Evolutionary conservation across 495 filamentous ascomycete genomes (phyloP).

Genomic region (Neurospora tetraspora): DNA sequence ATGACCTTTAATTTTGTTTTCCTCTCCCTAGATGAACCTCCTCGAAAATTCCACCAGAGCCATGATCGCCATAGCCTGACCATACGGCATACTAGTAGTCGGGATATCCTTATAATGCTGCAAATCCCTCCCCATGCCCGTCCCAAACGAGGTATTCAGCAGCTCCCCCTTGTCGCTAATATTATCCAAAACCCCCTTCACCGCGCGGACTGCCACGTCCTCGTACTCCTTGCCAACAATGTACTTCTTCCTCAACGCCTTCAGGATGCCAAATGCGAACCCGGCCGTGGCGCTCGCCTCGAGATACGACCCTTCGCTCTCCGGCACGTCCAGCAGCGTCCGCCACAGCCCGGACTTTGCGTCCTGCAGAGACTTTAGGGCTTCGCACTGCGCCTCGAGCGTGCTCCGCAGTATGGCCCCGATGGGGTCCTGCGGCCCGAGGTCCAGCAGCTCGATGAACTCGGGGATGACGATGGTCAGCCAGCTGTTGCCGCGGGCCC

Average conservation of each 20-base stretch:
- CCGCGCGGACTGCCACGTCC: constrained; percentile 44
- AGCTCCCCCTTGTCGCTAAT: constrained; percentile 54
- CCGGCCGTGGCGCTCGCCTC: constrained; percentile 67
- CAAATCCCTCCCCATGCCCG: constrained; percentile 55
- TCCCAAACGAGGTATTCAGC: constrained; percentile 61
- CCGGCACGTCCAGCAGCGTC: constrained; percentile 53
- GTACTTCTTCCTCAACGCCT: constrained; percentile 57
- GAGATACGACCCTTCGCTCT: constrained; percentile 49
- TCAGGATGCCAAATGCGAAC: constrained; percentile 65
- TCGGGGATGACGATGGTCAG: constrained; percentile 67
- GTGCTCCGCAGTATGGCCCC: constrained; percentile 50
- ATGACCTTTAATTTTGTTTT: not conserved
- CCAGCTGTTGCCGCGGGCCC: constrained; percentile 60
- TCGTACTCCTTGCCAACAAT: constrained; percentile 37
- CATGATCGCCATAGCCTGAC: constrained; percentile 71
- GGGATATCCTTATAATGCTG: constrained; percentile 63
- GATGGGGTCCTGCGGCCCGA: constrained; percentile 44
- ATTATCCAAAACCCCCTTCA: constrained; percentile 48
- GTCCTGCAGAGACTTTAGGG: constrained; percentile 43
- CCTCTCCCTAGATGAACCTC: constrained; percentile 34
- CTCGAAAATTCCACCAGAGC: constrained; percentile 56
- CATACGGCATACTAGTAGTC: constrained; percentile 65
- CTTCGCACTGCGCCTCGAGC: constrained; percentile 51
- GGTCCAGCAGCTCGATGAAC: constrained; percentile 55
- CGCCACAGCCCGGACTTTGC: constrained; percentile 50